These are phyloP conservation scores for Carpinus viminea DNA, from an alignment of 306 rosid species.

Conservation along the genomic window DNA sequence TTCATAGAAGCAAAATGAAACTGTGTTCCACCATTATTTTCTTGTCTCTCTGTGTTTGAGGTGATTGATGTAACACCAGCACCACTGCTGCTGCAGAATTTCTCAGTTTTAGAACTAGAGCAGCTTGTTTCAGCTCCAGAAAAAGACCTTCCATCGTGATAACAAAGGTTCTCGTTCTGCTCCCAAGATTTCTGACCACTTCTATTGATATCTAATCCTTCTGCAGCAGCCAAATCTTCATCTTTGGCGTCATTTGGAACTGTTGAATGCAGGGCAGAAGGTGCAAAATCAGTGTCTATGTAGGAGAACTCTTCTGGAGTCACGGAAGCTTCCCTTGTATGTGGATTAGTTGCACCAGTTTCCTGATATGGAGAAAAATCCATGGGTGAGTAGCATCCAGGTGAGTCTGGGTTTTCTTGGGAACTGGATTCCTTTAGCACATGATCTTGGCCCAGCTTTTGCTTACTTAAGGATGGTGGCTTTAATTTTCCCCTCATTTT, in stretches of 20 bases:
- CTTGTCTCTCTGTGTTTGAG: conserved; percentile 39
- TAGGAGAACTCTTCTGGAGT: conserved; percentile 33
- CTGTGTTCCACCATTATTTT: conserved; percentile 22
- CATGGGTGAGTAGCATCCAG: conserved; percentile 76
- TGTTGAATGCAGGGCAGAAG: conserved; percentile 30
- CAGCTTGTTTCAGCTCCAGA: conserved; percentile 41
- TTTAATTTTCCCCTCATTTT: conserved; percentile 50
- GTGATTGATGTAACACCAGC: conserved; percentile 36
- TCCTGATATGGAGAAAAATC: conserved; percentile 88
- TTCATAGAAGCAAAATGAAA: conserved; percentile 31
- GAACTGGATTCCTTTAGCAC: conserved; percentile 45
- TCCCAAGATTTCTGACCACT: conserved; percentile 32
- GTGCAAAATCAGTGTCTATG: conserved; percentile 14
- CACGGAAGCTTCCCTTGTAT: conserved; percentile 36
- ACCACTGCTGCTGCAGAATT: conserved; percentile 23
- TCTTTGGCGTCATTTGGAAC: conserved; percentile 35
- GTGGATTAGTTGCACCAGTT: conserved; percentile 41
- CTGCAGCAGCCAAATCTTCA: conserved; percentile 37
- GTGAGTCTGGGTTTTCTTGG: conserved; percentile 48
- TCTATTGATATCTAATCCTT: conserved; percentile 19
- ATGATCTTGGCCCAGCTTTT: conserved; percentile 36
- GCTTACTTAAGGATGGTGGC: conserved; percentile 47
- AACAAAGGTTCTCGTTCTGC: conserved; percentile 17
- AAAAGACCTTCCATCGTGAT: conserved; percentile 25
- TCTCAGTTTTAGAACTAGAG: conserved; percentile 42